Percentiles rank a stretch among this genome's conserved stretches.
phyloP scores from a whole-genome alignment of 192 early-diverging fungal species.

The Entomortierella lignicola region DNA sequence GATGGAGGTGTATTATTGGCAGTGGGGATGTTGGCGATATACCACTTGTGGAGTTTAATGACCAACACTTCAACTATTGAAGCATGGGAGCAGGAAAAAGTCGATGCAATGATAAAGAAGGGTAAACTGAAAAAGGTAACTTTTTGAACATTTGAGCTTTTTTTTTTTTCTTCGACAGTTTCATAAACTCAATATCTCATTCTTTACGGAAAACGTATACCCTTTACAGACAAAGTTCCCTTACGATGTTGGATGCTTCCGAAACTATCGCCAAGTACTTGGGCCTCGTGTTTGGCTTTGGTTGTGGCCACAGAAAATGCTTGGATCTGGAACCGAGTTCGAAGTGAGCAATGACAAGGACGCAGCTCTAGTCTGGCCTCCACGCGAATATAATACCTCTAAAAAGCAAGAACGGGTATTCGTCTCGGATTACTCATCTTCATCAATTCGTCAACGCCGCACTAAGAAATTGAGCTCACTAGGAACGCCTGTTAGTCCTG shows the following conservation, averaged over 20 bases:
- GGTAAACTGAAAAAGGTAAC: slow-evolving; percentile 67
- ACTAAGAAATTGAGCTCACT: slow-evolving; percentile 20
- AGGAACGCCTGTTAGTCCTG: slow-evolving; percentile 11
- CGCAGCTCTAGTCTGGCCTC: slow-evolving; percentile 72
- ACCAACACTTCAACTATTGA: slow-evolving; percentile 89
- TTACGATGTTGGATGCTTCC: slow-evolving; percentile 81
- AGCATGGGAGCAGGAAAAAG: slow-evolving; percentile 79
- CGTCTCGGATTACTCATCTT: slow-evolving; percentile 41
- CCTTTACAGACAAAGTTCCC: slow-evolving; percentile 74
- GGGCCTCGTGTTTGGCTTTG: slow-evolving; percentile 78
- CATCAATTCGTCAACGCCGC: slow-evolving; percentile 14
- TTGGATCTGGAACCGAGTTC: slow-evolving; percentile 77
- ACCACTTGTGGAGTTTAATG: slow-evolving; percentile 77
- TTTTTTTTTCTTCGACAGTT: background rate
- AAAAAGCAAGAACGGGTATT: slow-evolving; percentile 33
- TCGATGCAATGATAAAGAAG: slow-evolving; percentile 67
- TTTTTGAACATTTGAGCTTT: too few species aligned
- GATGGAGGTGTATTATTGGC: slow-evolving; percentile 77
- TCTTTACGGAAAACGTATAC: too few species aligned
- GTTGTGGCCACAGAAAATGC: slow-evolving; percentile 74
- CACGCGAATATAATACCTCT: slow-evolving; percentile 68
- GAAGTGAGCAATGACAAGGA: slow-evolving; percentile 62
- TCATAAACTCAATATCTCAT: background rate
- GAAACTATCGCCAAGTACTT: slow-evolving; percentile 82
- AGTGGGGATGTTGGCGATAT: slow-evolving; percentile 74